Base-by-base conservation (phyloP, 2,329 filamentous ascomycete species). In the Penicillium sp. region DNA sequence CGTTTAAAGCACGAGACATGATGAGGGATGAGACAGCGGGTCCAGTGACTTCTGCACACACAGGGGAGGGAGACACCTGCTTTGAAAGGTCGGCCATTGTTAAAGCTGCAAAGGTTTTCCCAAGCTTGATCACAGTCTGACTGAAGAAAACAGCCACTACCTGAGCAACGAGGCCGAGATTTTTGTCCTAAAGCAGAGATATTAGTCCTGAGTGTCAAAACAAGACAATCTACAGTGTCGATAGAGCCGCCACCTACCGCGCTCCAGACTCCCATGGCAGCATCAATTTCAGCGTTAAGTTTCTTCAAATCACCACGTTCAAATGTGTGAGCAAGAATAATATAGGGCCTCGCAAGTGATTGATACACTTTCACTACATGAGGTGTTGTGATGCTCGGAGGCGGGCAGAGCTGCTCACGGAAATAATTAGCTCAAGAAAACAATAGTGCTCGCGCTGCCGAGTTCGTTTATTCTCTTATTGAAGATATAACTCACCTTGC, bases 61-160 rank as follows among this genome's bases (percentile, higher is more conserved):
- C 17, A 17, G 17, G 17, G 17, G 17, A 17, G 17, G 17, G 60
- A 6, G 61, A 64, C 41, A 64, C 66, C 44, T 62, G 64, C 47
- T 61, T 62, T 17, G 67, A 61, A 15, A 77, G 66, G 43, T 76
- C 75, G 5, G 72, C 67, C 9, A 84, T 69, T 4, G 79, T 77
- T 31, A 84, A 71, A 6, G 81, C 79, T 29, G 78, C 77, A 63
- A 91, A 96, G 3, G 87, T 82, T 45, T 80, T 78, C 39, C 83
- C 82, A 24, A 97, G 75, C 52, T 82, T 82, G 31, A 84, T 74
- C 50, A 97, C 80, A 52, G 86, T 83, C 72, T 85, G 88, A 59
- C 83, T 82, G 58, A 86, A 82, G 63, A 90, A 87, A 9, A 85
- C 82, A 19, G 78, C 72, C 34, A 85, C 66, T 10, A 91, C 83